Base-by-base conservation (phyloP, 306 rosid genomes). In the Calophaca sinica region DNA sequence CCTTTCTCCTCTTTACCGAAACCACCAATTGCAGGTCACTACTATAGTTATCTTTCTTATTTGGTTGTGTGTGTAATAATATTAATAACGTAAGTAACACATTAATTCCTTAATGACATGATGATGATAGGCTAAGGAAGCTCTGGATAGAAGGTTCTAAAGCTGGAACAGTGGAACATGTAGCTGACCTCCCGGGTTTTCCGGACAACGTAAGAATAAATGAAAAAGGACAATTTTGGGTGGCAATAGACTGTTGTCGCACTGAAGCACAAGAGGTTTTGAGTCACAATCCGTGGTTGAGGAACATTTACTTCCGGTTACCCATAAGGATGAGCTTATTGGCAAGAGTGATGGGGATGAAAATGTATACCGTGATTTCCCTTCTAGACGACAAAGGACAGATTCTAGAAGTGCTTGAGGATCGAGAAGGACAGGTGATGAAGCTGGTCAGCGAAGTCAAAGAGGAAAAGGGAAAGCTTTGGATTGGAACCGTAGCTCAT, bases 401-500 rank as follows among this genome's bases (percentile, higher is more conserved):
- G n/a, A 62, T 94, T 79, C 29, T 94, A 20, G 91, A 94, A 62
- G 98, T 94, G 66, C 91, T 94, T 10, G 98, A 90, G 79, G 97
- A 94, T 51, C 36, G 79, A 66, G 42, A 87, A 8, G 97, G 97
- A 0, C 3, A 42, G 32, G 97, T 91, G 0, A 94, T 91, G 98
- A 87, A 90, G 84, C 75, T 94, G 7, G 97, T 91, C 38, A 91
- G 96, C 41, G 96, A 94, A 82, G 98, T 94, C n/a, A 87, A 86
- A 76, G 91, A 91, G 62, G 85, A 49, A 0, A 61, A 87, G 0
- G 98, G 96, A 1, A 94, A 88, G 78, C 89, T 94, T 42, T 94
- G 97, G 98, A 91, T 91, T 75, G 98, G 97, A 61, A 91, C 97
- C 1, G 98, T 94, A 7, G 98, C 96, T 73, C 97, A 94, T 80